Evolutionary conservation across 2,329 filamentous ascomycete genomes (phyloP), one percentile per base, ranked within the genome.

Genomic region (Tolypocladium ovalisporum): DNA sequence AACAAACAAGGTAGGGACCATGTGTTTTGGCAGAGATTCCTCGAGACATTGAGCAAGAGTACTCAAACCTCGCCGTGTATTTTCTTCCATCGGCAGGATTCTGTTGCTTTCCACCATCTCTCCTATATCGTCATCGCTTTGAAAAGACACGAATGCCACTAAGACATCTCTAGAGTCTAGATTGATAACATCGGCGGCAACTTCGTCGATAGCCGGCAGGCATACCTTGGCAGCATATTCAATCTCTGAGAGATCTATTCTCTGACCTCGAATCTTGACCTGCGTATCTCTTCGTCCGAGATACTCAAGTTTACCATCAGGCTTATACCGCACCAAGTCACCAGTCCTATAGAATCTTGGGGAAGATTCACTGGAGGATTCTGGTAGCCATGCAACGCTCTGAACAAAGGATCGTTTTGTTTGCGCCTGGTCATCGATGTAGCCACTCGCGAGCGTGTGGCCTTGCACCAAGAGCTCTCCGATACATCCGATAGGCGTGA

Each of bases 361-460:
- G n/a, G 39, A 40, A n/a, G 39, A 22, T 10, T 40, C 19, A 3
- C 7, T 40, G 4, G 39, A 1, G 9, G 1, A 8, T 9, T 40
- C 19, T 22, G 39, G 39, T 22, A 40, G n/a, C 39, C 39, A 40
- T 40, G 4, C 4, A 22, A 40, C 39, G 6, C 39, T 22, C 19
- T n/a, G 39, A 8, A 40, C 22, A 22, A 40, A 40, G 2, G 6
- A 22, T 19, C 22, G 19, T 19, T 22, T 9, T 10, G 39, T 40
- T 40, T 40, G 39, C 22, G 2, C 19, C 17, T 63, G 1, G 34
- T 69, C 63, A 56, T 78, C 75, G 29, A 80, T 65, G 57, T 82
- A 83, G 37, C 78, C 77, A 32, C 73, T 67, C 32, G 75, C 77
- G 13, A 83, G 39, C 12, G 60, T 49, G 2, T 77, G 77, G 2